These are phyloP conservation scores for Beauveria australis DNA, from an alignment of 2,329 filamentous ascomycete genomes.

Conservation along the genomic window DNA sequence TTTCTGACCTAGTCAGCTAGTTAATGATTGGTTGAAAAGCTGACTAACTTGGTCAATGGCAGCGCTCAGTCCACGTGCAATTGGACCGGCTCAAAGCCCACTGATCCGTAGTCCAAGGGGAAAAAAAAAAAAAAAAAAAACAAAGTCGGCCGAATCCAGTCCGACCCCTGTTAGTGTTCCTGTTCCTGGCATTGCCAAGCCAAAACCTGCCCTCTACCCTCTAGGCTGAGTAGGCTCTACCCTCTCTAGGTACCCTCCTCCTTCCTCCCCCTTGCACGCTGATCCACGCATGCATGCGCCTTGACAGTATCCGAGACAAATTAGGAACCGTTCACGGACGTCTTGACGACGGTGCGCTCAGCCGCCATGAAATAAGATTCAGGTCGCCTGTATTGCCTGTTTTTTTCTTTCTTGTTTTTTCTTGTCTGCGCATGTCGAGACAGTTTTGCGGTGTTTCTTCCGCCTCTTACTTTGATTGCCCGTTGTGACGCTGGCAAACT, in stretches of 20 bases:
- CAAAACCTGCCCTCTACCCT: no score
- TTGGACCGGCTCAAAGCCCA: no score
- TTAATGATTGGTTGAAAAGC: no score
- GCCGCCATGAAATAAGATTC: conserved; percentile 4
- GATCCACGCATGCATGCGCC: not conserved
- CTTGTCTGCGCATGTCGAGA: not conserved
- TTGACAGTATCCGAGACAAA: conserved; percentile 6
- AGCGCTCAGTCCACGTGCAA: no score
- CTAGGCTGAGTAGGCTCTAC: no score
- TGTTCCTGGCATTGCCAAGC: not conserved
- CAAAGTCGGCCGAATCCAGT: not conserved
- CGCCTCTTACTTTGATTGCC: not conserved
- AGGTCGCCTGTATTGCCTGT: not conserved
- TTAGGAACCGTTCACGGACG: conserved; percentile 7
- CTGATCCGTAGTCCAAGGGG: no score
- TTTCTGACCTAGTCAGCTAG: no score
- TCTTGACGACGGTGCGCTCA: conserved; percentile 4
- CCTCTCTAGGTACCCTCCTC: no score
- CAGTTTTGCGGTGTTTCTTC: not conserved
- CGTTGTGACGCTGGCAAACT: not conserved
- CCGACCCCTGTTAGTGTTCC: not conserved
- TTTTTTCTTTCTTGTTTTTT: no score
- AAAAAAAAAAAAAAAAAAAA: not conserved
- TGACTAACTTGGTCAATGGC: no score
- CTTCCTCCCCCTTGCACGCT: not conserved